Conservation (phyloP, 306 rosid species). For the Lagenaria siceraria region DNA sequence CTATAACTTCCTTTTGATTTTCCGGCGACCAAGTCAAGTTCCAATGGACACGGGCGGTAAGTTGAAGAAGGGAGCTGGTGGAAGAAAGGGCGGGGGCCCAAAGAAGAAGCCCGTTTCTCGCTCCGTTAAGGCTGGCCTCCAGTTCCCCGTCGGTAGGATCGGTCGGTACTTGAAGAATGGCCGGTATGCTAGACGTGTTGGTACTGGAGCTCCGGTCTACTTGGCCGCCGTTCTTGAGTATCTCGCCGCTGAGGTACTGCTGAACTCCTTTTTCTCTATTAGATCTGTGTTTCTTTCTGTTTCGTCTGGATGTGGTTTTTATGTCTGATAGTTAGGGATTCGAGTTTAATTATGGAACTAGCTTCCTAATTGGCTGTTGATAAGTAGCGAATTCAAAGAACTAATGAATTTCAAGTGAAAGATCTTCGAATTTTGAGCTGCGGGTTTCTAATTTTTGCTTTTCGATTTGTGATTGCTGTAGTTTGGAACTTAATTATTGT, state of each 20-base stretch:
- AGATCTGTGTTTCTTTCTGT: background rate
- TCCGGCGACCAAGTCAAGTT: background rate
- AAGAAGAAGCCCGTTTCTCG: conserved; percentile 64
- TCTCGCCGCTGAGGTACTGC: conserved; percentile 56
- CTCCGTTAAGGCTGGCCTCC: conserved; percentile 58
- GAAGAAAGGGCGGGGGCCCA: conserved; percentile 56
- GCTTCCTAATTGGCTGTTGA: background rate
- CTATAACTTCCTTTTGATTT: background rate
- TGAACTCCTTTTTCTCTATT: background rate
- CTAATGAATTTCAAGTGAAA: background rate
- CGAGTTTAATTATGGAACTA: background rate
- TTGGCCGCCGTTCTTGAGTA: conserved; percentile 70
- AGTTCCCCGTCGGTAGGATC: conserved; percentile 72
- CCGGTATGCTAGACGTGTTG: conserved; percentile 45
- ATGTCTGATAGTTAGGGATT: background rate
- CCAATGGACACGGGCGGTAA: conserved; percentile 42
- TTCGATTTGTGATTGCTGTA: background rate
- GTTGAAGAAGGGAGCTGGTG: conserved; percentile 54
- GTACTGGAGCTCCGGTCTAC: conserved; percentile 64
- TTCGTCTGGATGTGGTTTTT: background rate
- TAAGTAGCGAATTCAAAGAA: background rate
- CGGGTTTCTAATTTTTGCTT: background rate
- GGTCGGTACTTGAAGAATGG: conserved; percentile 66
- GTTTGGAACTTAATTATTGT: background rate
- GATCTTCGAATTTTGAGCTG: background rate